Evolutionary conservation across 176 grass and related monocot species (phyloP).

Genomic region (Carex pumila): DNA sequence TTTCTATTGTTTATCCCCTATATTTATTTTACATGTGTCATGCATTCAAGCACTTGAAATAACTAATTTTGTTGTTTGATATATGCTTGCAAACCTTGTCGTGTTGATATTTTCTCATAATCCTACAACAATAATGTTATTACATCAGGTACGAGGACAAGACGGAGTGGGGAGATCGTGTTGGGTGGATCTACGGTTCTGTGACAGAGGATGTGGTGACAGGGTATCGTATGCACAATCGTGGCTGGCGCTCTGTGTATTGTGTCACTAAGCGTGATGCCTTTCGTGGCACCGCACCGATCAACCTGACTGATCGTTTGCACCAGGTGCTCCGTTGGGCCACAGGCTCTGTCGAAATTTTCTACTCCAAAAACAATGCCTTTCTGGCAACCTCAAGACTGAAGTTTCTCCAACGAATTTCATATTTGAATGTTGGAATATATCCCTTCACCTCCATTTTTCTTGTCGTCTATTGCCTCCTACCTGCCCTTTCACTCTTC

Average conservation of each 20-base stretch:
- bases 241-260: slow-evolving; percentile 36
- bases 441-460: slow-evolving; percentile 94
- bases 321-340: slow-evolving; percentile 40
- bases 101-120: not conserved
- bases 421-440: slow-evolving; percentile 91
- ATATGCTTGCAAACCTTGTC: not conserved
- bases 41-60: not conserved
- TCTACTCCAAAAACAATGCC: slow-evolving; percentile 36
- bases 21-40: not conserved
- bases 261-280: slow-evolving; percentile 32
- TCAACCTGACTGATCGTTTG: slow-evolving; percentile 26
- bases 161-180: slow-evolving; percentile 33
- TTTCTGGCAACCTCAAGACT: slow-evolving; percentile 23
- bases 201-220: slow-evolving; percentile 36
- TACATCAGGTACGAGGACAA: slow-evolving; percentile 26
- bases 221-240: slow-evolving; percentile 38
- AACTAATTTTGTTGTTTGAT: not conserved
- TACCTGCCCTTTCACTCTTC: slow-evolving; percentile 81
- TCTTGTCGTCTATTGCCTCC: slow-evolving; percentile 76
- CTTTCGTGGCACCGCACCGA: slow-evolving; percentile 29
- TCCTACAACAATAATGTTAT: not conserved
- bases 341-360: slow-evolving; percentile 36
- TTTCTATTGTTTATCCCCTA: not conserved
- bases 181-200: slow-evolving; percentile 39
- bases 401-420: slow-evolving; percentile 31